Percentiles rank a stretch among this genome's conserved stretches.
Evolutionary conservation across 805 yeast genomes (phyloP).

Genomic region (Ogataea degrootiae): DNA sequence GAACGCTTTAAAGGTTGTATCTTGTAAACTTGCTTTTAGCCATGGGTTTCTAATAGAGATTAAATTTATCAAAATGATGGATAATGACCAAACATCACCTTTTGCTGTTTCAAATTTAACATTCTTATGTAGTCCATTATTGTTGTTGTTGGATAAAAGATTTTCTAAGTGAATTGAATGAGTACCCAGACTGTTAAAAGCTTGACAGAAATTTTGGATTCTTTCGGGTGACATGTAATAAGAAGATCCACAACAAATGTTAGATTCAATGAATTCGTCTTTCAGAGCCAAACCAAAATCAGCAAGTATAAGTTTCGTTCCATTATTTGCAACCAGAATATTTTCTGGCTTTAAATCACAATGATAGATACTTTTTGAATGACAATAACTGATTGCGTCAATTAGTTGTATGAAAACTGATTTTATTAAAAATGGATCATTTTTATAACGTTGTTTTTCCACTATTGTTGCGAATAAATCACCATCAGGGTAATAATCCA

Average conservation of each 20-base stretch:
- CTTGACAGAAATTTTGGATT: constrained; percentile 37
- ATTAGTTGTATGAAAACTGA: constrained; percentile 70
- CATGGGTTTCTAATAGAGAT: constrained; percentile 87
- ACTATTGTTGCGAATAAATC: constrained; percentile 86
- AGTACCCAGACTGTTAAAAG: constrained; percentile 28
- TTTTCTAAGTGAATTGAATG: constrained; percentile 28
- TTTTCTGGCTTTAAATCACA: constrained; percentile 97
- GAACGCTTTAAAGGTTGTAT: constrained; percentile 62
- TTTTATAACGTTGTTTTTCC: constrained; percentile 57
- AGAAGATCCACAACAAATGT: constrained; percentile 78
- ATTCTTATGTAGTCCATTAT: constrained; percentile 23
- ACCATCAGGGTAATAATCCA: constrained; percentile 84
- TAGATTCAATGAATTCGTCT: constrained; percentile 51
- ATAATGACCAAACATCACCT: constrained; percentile 87
- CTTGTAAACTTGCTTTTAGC: constrained; percentile 71
- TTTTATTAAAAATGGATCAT: constrained; percentile 47
- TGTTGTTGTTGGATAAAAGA: constrained; percentile 14
- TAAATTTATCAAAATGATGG: constrained; percentile 73
- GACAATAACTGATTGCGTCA: constrained; percentile 80
- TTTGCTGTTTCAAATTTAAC: constrained; percentile 57
- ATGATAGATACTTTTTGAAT: constrained; percentile 78
- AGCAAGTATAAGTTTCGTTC: constrained; percentile 55
- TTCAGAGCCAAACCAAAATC: constrained; percentile 89
- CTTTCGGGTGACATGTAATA: constrained; percentile 95
- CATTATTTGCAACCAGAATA: constrained; percentile 61